Percentiles rank a stretch among this genome's conserved stretches.
Conservation (phyloP, 495 filamentous ascomycete genomes). For the Margaritispora aquatica region DNA sequence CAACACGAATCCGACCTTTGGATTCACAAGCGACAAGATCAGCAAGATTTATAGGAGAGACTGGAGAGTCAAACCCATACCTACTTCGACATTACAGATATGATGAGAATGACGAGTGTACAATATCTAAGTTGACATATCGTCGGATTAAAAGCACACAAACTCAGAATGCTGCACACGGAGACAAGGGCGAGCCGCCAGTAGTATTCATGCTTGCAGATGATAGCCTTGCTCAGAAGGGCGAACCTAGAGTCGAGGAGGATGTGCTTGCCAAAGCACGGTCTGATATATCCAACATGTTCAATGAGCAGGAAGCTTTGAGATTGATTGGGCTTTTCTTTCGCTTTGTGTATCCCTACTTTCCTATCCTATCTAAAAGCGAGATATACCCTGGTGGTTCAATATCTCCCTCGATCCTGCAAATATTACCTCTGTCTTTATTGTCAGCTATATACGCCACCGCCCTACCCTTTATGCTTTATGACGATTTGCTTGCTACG, state of each 20-base stretch:
- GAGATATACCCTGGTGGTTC: conserved; percentile 14
- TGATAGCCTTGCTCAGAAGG: conserved; percentile 23
- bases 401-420: conserved; percentile 13
- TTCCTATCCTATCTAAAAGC: conserved; percentile 23
- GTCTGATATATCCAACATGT: conserved; percentile 19
- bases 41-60: conserved; percentile 23
- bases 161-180: conserved; percentile 7
- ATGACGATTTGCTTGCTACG: conserved; percentile 24
- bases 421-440: conserved; percentile 20
- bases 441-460: conserved; percentile 24
- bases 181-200: conserved; percentile 20
- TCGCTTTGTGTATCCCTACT: conserved; percentile 26
- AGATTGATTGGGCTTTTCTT: conserved; percentile 23
- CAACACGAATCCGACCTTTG: conserved; percentile 14
- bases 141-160: conserved; percentile 18
- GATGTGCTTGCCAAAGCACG: conserved; percentile 17
- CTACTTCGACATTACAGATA: conserved; percentile 24
- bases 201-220: conserved; percentile 26
- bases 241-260: conserved; percentile 24
- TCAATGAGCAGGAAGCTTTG: conserved; percentile 22
- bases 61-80: conserved; percentile 25
- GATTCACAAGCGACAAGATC: conserved; percentile 19
- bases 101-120: conserved; percentile 26
- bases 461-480: conserved; percentile 23
- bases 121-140: conserved; percentile 23